phyloP scores from a whole-genome alignment of 352 stramenopile genomes.

The Globisporangium iwayamae region DNA sequence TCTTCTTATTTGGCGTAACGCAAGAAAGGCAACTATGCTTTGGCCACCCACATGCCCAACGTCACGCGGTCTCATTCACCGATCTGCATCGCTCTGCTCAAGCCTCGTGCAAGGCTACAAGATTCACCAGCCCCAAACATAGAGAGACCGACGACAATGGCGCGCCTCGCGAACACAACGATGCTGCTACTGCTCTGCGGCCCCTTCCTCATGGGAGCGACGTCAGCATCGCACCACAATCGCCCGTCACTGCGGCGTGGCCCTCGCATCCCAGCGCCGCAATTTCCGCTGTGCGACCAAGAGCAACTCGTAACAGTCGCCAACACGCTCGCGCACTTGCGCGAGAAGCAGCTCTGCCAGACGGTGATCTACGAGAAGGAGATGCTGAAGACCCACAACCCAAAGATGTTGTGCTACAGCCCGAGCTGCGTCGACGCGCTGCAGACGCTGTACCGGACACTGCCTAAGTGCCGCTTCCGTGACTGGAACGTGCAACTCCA shows the following conservation, averaged over 20 bases:
- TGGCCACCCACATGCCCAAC: not conserved
- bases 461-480: conserved; percentile 57
- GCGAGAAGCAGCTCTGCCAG: conserved; percentile 48
- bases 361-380: conserved; percentile 35
- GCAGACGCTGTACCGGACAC: conserved; percentile 43
- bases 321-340: conserved; percentile 33
- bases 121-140: not conserved
- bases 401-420: conserved; percentile 33
- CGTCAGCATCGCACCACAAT: not conserved
- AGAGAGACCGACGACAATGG: not conserved
- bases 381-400: conserved; percentile 33
- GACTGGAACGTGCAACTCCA: conserved; percentile 46
- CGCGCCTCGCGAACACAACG: not conserved
- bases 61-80: not conserved
- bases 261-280: not conserved
- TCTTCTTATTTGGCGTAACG: conserved; percentile 5
- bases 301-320: conserved; percentile 32
- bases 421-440: conserved; percentile 42
- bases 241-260: not conserved
- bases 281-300: conserved; percentile 40
- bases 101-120: not conserved
- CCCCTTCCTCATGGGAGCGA: not conserved
- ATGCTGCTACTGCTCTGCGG: not conserved
- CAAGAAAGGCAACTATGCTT: conserved; percentile 1
- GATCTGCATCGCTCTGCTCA: not conserved